Evolutionary conservation across 2,329 filamentous ascomycete species (phyloP), one percentile per base, ranked within the genome.

Genomic region (Zymoseptoria tritici): DNA sequence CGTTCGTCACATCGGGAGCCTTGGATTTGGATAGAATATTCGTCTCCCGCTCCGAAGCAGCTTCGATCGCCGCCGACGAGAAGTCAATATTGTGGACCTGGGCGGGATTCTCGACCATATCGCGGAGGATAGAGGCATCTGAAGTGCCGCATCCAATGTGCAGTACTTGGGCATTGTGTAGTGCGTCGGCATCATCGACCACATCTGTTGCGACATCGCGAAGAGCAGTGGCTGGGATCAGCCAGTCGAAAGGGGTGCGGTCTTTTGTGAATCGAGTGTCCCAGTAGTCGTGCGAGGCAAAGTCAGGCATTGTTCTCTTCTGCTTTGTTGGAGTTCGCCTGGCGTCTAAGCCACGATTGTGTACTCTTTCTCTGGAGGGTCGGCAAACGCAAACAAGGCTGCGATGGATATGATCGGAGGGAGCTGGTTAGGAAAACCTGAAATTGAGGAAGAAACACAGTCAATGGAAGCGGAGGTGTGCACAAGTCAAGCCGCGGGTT

Each of bases 1-100:
- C 13, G 36, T 46, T n/a, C 4, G 36, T n/a, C 13, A 46, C 3
- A 46, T 46, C 36, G 36, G 36, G 36, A n/a, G 36, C 36, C 13
- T 46, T 46, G 13, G 36, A 46, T 20, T 59, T 55, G 11, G 55
- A 46, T n/a, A 66, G 57, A 9, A 62, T 36, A 52, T 65, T 61
- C 20, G 62, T 55, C 57, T 66, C 64, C 4, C 64, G 61, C 20
- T 59, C 62, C n/a, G 59, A 60, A 8, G 55, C 60, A 2, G 62
- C 62, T 46, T 62, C 60, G 4, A 66, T 58, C 1, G 63, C 64
- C 6, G 60, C 49, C 36, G 63, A 46, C 11, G 63, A 64, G 53
- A 64, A 66, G 51, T 66, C 64, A 13, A 66, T 60, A 49, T 66
- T 66, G n/a, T 64, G 55, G 22, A 66, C 57, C 58, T 66, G 63